Evolutionary conservation across 306 rosid species (phyloP), one percentile per base, ranked within the genome.

Genomic region (Lathyrus aphaca): DNA sequence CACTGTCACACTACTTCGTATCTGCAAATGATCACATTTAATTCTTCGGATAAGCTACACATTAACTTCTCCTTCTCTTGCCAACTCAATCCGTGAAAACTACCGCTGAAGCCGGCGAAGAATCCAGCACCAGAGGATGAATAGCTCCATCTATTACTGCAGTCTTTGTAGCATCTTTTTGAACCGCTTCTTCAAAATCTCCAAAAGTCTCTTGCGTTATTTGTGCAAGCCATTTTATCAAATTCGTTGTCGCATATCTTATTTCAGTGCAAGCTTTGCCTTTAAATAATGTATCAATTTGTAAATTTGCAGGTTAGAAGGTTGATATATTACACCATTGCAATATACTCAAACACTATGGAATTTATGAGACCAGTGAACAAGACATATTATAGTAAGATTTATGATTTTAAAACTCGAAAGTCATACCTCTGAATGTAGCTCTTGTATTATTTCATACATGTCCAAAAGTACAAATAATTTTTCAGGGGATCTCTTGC

Each of bases 381-480:
- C 30, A n/a, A 32, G 27, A 54, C 12, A 18, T 23, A 46, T 30
- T 56, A 61, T 23, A 65, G 55, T 19, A 46, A 18, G 9, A 23
- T 66, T 62, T 32, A 60, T 44, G 37, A 71, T 48, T 64, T 48
- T 64, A 43, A 14, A 64, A 43, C 21, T 35, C 23, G 7, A 73
- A 73, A 65, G 60, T 10, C 71, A 76, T 76, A 94, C 99, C 99
- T 94, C 96, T 10, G 92, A 80, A 74, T 94, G 97, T 66, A 94
- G 97, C 86, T 94, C 97, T 68, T 86, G 88, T 96, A 94, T 91
- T 78, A 91, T 94, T 81, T 94, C 99, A 66, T 91, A 94, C 96
- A 94, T 94, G 83, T 94, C 99, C 84, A 94, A 71, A 59, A 94
- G 97, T 51, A 94, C 96, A 83, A 91, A 91, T 81, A 94, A 82